Conservation (phyloP, 345 rosid genomes). For the Heritiera littoralis region DNA sequence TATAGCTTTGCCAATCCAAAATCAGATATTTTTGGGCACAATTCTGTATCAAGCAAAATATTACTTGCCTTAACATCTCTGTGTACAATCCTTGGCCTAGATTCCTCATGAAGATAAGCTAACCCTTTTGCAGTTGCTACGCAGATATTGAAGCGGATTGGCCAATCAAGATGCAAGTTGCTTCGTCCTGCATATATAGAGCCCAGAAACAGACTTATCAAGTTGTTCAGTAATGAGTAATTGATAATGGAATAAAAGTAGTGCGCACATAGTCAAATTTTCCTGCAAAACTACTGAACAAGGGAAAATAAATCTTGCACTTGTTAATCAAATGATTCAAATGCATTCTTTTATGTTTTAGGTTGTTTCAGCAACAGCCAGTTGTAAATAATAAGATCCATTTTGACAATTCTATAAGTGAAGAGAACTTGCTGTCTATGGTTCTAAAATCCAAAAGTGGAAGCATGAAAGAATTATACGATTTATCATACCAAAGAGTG, state of each 20-base stretch:
- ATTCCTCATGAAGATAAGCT: slow-evolving; percentile 55
- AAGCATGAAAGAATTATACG: not conserved
- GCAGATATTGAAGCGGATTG: slow-evolving; percentile 44
- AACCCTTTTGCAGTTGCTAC: slow-evolving; percentile 51
- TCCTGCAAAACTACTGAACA: not conserved
- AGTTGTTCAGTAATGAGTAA: too few relatives aligned
- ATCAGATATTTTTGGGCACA: slow-evolving; percentile 59
- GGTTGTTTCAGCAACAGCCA: not conserved
- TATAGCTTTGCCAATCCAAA: slow-evolving; percentile 66
- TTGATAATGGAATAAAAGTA: not conserved
- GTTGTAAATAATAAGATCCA: not conserved
- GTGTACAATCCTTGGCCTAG: slow-evolving; percentile 52
- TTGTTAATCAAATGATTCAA: not conserved
- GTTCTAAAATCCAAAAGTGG: not conserved
- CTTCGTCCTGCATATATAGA: slow-evolving; percentile 28
- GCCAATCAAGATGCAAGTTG: slow-evolving; percentile 41
- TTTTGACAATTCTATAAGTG: not conserved
- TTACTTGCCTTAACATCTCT: slow-evolving; percentile 62
- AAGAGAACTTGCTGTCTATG: not conserved
- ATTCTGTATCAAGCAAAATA: slow-evolving; percentile 50
- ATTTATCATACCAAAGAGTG: slow-evolving; percentile 48
- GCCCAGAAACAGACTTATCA: not conserved
- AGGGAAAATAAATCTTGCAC: not conserved
- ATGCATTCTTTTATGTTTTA: not conserved
- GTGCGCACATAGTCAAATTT: not conserved